Percentiles rank a stretch among this genome's conserved stretches.
These are phyloP conservation scores for Alternaria burnsii DNA, from an alignment of 2,329 filamentous ascomycete species.

Conservation along the genomic window DNA sequence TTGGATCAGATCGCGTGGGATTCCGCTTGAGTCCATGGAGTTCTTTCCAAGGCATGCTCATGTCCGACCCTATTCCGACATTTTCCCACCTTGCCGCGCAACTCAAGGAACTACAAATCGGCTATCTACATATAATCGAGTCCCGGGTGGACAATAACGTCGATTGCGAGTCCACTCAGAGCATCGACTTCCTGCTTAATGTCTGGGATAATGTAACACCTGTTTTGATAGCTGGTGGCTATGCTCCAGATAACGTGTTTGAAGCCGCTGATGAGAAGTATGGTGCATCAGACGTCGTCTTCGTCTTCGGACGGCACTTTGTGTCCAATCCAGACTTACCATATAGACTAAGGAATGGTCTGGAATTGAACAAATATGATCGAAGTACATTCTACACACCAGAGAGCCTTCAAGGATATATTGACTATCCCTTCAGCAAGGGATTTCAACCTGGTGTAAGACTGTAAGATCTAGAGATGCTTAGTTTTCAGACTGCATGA, in stretches of 20 bases:
- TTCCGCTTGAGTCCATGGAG: slow-evolving; percentile 69
- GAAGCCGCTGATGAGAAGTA: slow-evolving; percentile 48
- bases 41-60: slow-evolving; percentile 69
- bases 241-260: slow-evolving; percentile 44
- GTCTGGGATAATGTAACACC: slow-evolving; percentile 12
- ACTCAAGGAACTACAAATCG: slow-evolving; percentile 3
- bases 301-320: slow-evolving; percentile 57
- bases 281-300: slow-evolving; percentile 32
- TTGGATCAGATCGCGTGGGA: slow-evolving; percentile 63
- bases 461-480: neutral
- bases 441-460: neutral
- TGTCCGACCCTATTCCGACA: slow-evolving; percentile 58
- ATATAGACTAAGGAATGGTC: slow-evolving; percentile 52
- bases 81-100: neutral
- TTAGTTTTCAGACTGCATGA: neutral
- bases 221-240: slow-evolving; percentile 52
- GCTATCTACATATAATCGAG: slow-evolving; percentile 8
- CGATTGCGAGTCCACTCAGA: slow-evolving; percentile 18
- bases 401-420: slow-evolving; percentile 19
- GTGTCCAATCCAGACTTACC: slow-evolving; percentile 57
- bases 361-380: slow-evolving; percentile 53
- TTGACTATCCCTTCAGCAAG: slow-evolving; percentile 16
- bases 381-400: slow-evolving; percentile 29
- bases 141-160: slow-evolving; percentile 14
- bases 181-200: slow-evolving; percentile 17